Evolutionary conservation across 371 early-diverging fungal species (phyloP).

Genomic region (Entomophthora muscae): DNA sequence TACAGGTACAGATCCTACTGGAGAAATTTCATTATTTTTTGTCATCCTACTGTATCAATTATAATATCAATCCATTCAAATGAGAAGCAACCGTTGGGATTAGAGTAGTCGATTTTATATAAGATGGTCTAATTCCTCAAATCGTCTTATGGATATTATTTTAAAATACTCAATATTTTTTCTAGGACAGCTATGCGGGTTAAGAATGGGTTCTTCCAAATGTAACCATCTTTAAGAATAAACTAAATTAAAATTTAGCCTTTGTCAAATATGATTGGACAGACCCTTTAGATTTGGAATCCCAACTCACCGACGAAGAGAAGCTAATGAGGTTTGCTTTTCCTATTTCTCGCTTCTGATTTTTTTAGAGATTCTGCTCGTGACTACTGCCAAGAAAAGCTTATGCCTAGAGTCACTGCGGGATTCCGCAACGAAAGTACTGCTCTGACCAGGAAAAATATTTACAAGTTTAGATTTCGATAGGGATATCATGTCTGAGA

Average conservation of each 20-base stretch:
- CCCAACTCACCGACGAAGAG: slow-evolving; percentile 80
- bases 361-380: slow-evolving; percentile 53
- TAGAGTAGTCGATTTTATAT: too few species aligned
- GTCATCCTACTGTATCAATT: too few species aligned
- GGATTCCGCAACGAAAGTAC: slow-evolving; percentile 78
- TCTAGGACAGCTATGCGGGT: too few species aligned
- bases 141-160: too few species aligned
- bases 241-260: background rate
- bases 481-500: slow-evolving; percentile 74
- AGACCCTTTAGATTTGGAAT: slow-evolving; percentile 74
- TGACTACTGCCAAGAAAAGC: slow-evolving; percentile 75
- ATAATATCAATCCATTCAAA: too few species aligned
- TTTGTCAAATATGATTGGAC: slow-evolving; percentile 73
- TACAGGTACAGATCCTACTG: too few species aligned
- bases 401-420: slow-evolving; percentile 65
- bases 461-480: slow-evolving; percentile 43
- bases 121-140: too few species aligned
- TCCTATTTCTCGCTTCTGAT: background rate
- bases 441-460: slow-evolving; percentile 5
- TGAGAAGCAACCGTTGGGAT: too few species aligned
- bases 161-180: too few species aligned
- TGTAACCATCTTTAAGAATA: background rate
- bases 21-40: too few species aligned
- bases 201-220: background rate
- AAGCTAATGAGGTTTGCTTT: slow-evolving; percentile 42